phyloP scores from a whole-genome alignment of 2,329 filamentous ascomycete species.

The Macrophomina pseudophaseolina region DNA sequence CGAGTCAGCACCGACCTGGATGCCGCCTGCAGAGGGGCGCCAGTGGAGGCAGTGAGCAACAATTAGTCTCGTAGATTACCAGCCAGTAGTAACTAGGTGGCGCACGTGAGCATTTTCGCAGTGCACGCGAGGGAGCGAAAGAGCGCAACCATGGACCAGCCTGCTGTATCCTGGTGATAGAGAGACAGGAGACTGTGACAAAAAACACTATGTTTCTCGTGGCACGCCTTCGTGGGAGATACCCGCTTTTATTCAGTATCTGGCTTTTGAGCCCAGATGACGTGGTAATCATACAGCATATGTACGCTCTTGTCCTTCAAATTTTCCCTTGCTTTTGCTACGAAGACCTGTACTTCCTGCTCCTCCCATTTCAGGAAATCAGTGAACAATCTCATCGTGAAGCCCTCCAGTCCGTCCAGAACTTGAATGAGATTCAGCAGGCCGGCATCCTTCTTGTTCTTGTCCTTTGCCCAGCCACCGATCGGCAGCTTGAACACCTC shows the following conservation, averaged over 20 bases:
- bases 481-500: conserved; percentile 39
- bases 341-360: conserved; percentile 35
- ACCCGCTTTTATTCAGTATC: background rate
- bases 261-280: background rate
- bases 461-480: conserved; percentile 31
- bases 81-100: no score
- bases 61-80: no score
- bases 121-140: no score
- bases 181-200: no score
- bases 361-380: conserved; percentile 31
- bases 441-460: conserved; percentile 35
- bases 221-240: no score
- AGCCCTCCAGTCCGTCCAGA: conserved; percentile 36
- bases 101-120: no score
- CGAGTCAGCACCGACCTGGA: no score
- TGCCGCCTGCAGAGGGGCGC: no score
- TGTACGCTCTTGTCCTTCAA: conserved; percentile 32
- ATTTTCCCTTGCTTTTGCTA: conserved; percentile 32
- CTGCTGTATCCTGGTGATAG: no score
- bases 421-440: conserved; percentile 35
- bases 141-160: no score
- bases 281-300: conserved; percentile 9
- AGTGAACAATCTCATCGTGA: conserved; percentile 32
- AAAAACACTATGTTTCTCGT: no score
- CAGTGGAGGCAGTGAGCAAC: no score